These are phyloP conservation scores for Cladosporium sp. DNA, from an alignment of 2,329 filamentous ascomycete genomes.

Conservation along the genomic window DNA sequence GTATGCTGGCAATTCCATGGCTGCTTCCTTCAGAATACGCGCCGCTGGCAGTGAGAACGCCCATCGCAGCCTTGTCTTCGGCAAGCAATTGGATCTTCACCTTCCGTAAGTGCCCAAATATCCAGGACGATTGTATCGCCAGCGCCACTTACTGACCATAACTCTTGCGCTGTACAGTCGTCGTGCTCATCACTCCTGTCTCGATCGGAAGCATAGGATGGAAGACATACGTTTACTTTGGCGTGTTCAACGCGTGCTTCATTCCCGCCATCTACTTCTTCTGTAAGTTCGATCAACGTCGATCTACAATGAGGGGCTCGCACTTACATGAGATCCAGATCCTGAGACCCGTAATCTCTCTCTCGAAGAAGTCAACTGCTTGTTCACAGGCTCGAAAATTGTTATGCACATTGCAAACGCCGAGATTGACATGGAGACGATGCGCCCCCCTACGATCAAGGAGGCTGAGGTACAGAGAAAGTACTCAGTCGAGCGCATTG, in stretches of 20 bases:
- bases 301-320: neutral
- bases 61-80: slow-evolving; percentile 90
- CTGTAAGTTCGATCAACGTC: slow-evolving; percentile 26
- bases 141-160: neutral
- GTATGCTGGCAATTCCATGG: slow-evolving; percentile 74
- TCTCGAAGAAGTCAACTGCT: slow-evolving; percentile 55
- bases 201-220: slow-evolving; percentile 50
- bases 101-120: slow-evolving; percentile 34
- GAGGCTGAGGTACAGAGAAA: slow-evolving; percentile 11
- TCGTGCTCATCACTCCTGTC: slow-evolving; percentile 44
- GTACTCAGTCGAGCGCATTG: slow-evolving; percentile 10
- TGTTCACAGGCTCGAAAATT: slow-evolving; percentile 43
- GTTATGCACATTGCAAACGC: slow-evolving; percentile 23
- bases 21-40: slow-evolving; percentile 94
- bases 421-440: slow-evolving; percentile 18
- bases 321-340: slow-evolving; percentile 17
- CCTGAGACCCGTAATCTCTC: slow-evolving; percentile 39
- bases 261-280: slow-evolving; percentile 51
- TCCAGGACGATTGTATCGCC: too few relatives aligned
- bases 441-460: neutral
- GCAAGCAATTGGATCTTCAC: slow-evolving; percentile 47
- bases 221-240: slow-evolving; percentile 57
- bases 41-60: slow-evolving; percentile 89
- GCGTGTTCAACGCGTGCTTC: slow-evolving; percentile 49
- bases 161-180: neutral